Percentiles rank a stretch among this genome's conserved stretches.
Evolutionary conservation across 176 grass and related monocot genomes (phyloP).

Genomic region (Musa itinerans): DNA sequence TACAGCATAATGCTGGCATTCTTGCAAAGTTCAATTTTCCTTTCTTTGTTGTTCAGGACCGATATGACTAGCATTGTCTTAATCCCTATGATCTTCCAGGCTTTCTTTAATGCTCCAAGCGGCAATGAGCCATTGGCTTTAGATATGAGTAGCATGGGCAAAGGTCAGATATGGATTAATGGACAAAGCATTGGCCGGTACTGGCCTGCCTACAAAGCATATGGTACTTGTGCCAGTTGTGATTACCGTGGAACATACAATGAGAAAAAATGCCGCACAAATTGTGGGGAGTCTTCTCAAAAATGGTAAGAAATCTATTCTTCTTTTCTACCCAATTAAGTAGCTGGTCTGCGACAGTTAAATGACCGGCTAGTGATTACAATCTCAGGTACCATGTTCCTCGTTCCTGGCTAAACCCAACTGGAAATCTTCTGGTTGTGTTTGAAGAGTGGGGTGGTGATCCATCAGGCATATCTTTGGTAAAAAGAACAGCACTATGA

Average conservation of each 20-base stretch:
- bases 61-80: too few species aligned
- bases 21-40: background rate
- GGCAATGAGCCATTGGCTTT: conserved; percentile 67
- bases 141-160: conserved; percentile 94
- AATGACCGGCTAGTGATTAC: background rate
- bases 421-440: conserved; percentile 65
- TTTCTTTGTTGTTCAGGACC: too few species aligned
- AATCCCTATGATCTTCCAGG: conserved; percentile 22
- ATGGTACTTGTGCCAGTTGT: conserved; percentile 55
- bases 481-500: conserved; percentile 46
- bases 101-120: conserved; percentile 67
- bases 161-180: conserved; percentile 93
- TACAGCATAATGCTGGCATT: background rate
- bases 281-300: conserved; percentile 70
- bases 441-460: conserved; percentile 84
- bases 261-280: conserved; percentile 53
- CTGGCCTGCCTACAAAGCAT: conserved; percentile 70
- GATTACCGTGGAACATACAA: conserved; percentile 63
- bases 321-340: background rate
- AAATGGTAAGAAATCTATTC: conserved; percentile 44
- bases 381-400: conserved; percentile 78
- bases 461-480: conserved; percentile 50
- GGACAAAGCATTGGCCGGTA: conserved; percentile 71
- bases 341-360: background rate
- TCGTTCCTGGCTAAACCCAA: conserved; percentile 64